These are phyloP conservation scores for Cucurbita moschata DNA, from an alignment of 306 rosid genomes.

Conservation along the genomic window DNA sequence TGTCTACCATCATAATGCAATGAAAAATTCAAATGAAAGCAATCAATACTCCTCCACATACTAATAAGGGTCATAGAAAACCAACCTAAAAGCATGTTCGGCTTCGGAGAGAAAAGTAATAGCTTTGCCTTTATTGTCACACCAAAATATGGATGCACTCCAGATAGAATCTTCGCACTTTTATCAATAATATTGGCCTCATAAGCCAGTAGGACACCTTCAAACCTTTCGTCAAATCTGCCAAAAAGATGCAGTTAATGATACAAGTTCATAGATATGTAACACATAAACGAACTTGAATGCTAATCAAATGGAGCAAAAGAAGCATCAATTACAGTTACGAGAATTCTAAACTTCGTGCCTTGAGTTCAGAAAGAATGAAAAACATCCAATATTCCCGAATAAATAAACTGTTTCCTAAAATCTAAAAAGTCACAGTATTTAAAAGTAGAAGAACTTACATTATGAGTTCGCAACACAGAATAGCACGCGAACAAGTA, in stretches of 20 bases:
- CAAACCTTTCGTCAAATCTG: constrained; percentile 52
- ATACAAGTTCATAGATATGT: neutral
- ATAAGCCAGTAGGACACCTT: constrained; percentile 71
- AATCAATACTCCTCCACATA: neutral
- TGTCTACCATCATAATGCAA: neutral
- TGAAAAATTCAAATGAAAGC: neutral
- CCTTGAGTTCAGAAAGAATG: neutral
- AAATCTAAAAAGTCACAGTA: neutral
- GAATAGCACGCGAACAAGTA: neutral
- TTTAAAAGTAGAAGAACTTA: neutral
- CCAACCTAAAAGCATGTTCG: constrained; percentile 76
- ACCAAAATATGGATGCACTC: constrained; percentile 43
- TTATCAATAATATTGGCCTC: constrained; percentile 37
- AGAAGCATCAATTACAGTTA: neutral
- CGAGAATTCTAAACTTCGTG: neutral
- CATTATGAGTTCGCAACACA: neutral
- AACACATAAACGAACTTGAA: neutral
- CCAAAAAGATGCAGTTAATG: neutral
- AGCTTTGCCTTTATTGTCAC: constrained; percentile 39
- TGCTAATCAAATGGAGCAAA: neutral
- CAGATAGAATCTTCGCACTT: constrained; percentile 31
- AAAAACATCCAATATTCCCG: neutral
- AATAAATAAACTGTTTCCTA: neutral
- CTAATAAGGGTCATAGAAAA: neutral
- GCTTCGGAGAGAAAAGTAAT: constrained; percentile 68